Percentiles rank a stretch among this genome's conserved stretches.
phyloP scores from a whole-genome alignment of 2,329 filamentous ascomycete species.

The Colletotrichum ledebouriae region DNA sequence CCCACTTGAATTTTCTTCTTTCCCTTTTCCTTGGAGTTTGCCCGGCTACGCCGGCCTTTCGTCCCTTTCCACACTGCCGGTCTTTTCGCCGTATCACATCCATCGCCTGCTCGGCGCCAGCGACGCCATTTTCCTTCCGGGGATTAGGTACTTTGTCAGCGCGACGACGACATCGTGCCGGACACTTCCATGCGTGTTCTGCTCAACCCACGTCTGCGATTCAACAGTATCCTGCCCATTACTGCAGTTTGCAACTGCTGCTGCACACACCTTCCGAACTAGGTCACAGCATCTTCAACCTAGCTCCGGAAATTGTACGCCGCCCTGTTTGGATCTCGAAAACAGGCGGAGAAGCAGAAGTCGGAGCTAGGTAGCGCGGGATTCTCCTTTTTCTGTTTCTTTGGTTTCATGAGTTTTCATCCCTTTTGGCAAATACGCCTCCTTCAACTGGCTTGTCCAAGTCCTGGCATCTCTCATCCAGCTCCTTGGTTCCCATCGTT shows the following conservation, averaged over 20 bases:
- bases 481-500: no score
- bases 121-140: conserved; percentile 26
- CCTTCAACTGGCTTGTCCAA: not conserved
- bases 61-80: not conserved
- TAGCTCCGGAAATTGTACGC: conserved; percentile 16
- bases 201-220: conserved; percentile 6
- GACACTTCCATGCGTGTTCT: not conserved
- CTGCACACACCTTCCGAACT: not conserved
- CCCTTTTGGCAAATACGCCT: conserved; percentile 2
- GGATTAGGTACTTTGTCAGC: conserved; percentile 9
- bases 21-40: no score
- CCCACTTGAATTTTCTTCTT: not conserved
- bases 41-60: not conserved
- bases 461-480: no score
- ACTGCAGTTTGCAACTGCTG: no score
- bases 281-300: conserved; percentile 7
- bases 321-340: conserved; percentile 26
- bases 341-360: not conserved
- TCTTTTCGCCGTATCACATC: not conserved
- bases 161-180: conserved; percentile 21
- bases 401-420: conserved; percentile 3
- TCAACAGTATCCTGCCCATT: not conserved
- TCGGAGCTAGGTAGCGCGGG: not conserved
- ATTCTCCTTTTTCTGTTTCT: conserved; percentile 4
- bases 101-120: conserved; percentile 11